phyloP scores from a whole-genome alignment of 768 basidiomycete genomes.

The Gyrodon lividus region DNA sequence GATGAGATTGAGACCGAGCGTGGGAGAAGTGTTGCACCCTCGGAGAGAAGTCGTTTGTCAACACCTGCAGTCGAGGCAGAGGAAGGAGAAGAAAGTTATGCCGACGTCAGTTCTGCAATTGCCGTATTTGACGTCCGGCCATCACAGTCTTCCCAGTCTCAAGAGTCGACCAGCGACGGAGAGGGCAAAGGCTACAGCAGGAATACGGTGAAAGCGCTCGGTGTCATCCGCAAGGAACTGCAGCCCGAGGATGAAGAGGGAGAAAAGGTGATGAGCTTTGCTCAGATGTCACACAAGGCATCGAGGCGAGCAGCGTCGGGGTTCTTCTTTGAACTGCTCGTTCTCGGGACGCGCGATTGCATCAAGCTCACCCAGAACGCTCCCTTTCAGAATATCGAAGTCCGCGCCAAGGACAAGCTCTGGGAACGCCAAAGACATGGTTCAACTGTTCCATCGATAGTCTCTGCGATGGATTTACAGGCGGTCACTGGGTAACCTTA shows the following conservation, averaged over 20 bases:
- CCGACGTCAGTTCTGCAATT: conserved; percentile 72
- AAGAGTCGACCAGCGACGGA: conserved; percentile 43
- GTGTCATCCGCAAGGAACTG: conserved; percentile 71
- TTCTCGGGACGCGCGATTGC: conserved; percentile 91
- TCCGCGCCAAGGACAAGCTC: conserved; percentile 77
- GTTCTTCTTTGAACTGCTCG: conserved; percentile 97
- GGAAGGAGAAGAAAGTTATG: conserved; percentile 65
- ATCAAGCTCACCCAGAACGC: conserved; percentile 72
- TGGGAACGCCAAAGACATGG: conserved; percentile 69
- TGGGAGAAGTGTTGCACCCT: conserved; percentile 49
- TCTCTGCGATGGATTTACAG: conserved; percentile 42
- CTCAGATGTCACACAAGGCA: conserved; percentile 76
- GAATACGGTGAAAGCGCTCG: conserved; percentile 84
- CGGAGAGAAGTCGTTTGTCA: conserved; percentile 61
- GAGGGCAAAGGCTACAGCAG: conserved; percentile 80
- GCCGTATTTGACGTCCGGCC: conserved; percentile 74
- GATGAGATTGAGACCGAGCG: conserved; percentile 36
- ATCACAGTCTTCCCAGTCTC: conserved; percentile 49
- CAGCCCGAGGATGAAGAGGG: conserved; percentile 49
- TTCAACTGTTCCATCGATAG: conserved; percentile 44
- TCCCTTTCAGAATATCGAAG: conserved; percentile 84
- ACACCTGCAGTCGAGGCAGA: conserved; percentile 64
- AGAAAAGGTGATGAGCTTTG: conserved; percentile 75
- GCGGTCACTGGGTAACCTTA: background rate
- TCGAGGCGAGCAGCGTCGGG: conserved; percentile 89